Base-by-base conservation (phyloP, 139 green algal species). In the Chlamydomonas urium region DNA sequence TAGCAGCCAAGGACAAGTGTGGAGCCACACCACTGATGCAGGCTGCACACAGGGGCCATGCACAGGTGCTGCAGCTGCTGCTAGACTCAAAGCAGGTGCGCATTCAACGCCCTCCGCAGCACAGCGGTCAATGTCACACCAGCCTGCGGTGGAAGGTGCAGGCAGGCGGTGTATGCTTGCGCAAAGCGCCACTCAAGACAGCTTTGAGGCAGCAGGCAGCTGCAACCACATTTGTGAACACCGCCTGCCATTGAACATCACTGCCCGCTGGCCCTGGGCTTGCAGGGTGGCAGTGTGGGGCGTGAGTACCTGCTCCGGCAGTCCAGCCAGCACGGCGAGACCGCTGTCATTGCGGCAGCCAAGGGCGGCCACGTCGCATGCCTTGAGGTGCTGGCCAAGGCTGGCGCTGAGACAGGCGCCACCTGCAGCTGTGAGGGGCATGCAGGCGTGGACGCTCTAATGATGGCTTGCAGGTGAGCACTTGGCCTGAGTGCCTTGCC, bases 311-410 rank as follows among this genome's bases (percentile, higher is more conserved):
- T 81, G 69, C 33, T 81, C 21, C 63, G 42, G 3, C 70, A 77
- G 65, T 28, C 47, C 47, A 75, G 65, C 0, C 53, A 29, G 1
- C n/a, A 19, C 28, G 72, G 77, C 0, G 77, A 82, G 72, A 77
- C 72, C 4, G 71, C 77, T 23, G 66, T 60, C 31, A 76, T 78
- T 57, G 71, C 77, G 3, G 77, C 77, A 21, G 72, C 77, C 32
- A 82, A 79, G 48, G 33, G 23, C 3, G 77, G 77, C 31, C 72
- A 78, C 61, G 4, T 68, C 2, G 77, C 78, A 56, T 71, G 67
- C 4, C 59, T 82, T 23, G 4, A 58, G 42, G 71, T 65, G 47
- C 60, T 81, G 57, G 2, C 73, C 33, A 35, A 50, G 29, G 76
- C 70, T 31, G 70, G 65, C 0, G 76, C 47, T 19, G 45, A 50